These are phyloP conservation scores for Spizellomyces sp. DNA, from an alignment of 192 early-diverging fungal genomes.

Conservation along the genomic window DNA sequence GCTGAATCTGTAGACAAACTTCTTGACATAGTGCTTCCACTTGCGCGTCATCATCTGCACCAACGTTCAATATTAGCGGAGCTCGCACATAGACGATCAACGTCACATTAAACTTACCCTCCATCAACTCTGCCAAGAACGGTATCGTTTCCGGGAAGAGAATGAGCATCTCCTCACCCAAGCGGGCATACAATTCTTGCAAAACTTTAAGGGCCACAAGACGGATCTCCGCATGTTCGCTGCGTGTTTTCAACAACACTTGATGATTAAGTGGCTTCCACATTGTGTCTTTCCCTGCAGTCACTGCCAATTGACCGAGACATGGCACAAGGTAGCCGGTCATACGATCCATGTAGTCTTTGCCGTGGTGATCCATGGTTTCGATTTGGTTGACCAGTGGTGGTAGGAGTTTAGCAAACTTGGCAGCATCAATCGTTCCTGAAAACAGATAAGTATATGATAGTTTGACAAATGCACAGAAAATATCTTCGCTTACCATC, in stretches of 20 bases:
- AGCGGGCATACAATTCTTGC: conserved; percentile 78
- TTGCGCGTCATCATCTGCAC: conserved; percentile 52
- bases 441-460: conserved; percentile 26
- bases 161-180: conserved; percentile 94
- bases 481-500: conserved; percentile 34
- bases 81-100: background rate
- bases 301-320: conserved; percentile 78
- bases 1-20: conserved; percentile 83
- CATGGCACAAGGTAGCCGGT: conserved; percentile 66
- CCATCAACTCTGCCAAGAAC: conserved; percentile 91
- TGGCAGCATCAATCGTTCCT: conserved; percentile 68
- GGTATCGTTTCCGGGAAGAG: conserved; percentile 94
- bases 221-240: conserved; percentile 63
- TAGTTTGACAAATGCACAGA: background rate
- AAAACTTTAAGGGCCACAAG: conserved; percentile 69
- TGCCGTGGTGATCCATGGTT: conserved; percentile 47
- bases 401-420: conserved; percentile 73
- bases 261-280: conserved; percentile 90
- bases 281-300: conserved; percentile 71
- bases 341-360: conserved; percentile 30
- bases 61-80: no score
- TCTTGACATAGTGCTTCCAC: conserved; percentile 83
- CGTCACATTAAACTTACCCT: conserved; percentile 48
- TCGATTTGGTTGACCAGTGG: conserved; percentile 78
- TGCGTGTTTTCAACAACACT: conserved; percentile 77